Evolutionary conservation across 306 rosid genomes (phyloP).

Genomic region (Trifolium pratense): DNA sequence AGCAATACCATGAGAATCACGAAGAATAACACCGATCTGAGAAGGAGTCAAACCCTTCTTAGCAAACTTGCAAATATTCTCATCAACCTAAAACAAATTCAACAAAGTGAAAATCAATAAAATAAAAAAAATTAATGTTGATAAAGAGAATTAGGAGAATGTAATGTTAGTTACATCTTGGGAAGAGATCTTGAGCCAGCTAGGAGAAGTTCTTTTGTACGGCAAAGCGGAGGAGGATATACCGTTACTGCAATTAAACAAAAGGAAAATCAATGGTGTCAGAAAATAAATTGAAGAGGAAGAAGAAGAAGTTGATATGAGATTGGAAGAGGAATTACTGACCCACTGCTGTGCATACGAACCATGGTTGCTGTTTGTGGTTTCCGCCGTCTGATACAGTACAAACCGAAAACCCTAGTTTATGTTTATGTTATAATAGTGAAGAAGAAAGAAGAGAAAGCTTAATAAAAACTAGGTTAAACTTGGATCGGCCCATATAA

Average conservation of each 20-base stretch:
- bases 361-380: conserved; percentile 48
- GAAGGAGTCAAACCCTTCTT: conserved; percentile 86
- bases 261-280: not conserved
- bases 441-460: too few species aligned
- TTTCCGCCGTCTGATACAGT: not conserved
- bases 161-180: conserved; percentile 56
- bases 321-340: not conserved
- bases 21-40: conserved; percentile 78
- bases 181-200: conserved; percentile 71
- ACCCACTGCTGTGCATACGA: conserved; percentile 86
- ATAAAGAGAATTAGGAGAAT: not conserved
- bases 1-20: conserved; percentile 79
- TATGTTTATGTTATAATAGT: too few species aligned
- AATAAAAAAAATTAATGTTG: not conserved
- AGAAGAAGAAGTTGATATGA: not conserved
- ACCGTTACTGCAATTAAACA: conserved; percentile 62
- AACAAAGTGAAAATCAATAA: not conserved
- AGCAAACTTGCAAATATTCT: conserved; percentile 74
- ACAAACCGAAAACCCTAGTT: not conserved
- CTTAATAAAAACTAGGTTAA: too few species aligned
- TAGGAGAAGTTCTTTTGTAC: conserved; percentile 71
- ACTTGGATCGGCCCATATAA: too few species aligned
- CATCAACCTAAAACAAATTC: conserved; percentile 59
- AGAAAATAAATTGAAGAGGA: not conserved
- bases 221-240: conserved; percentile 82